Base-by-base conservation (phyloP, 129 eudicot genomes). In the Flaveria sonorensis region DNA sequence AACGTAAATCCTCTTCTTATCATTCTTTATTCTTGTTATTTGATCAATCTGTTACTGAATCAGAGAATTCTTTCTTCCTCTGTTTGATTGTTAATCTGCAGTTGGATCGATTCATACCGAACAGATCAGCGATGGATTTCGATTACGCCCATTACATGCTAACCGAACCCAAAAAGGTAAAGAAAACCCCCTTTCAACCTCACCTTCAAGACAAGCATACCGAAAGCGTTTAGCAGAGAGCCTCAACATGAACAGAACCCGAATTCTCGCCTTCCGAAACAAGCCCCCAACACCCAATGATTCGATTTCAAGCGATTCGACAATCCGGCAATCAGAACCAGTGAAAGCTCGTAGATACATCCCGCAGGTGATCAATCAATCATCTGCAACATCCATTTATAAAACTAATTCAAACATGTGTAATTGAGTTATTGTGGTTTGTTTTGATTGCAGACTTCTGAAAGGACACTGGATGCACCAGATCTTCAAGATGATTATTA, bases 21-120 rank as follows among this genome's bases (percentile, higher is more conserved):
- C 2, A 3, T 67, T 40, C 11, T 9, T 18, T 42, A 10, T 23
- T 15, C 3, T 36, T 1, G 2, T 32, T 39, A 20, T 40, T 67
- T 67, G 26, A 42, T 67, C 7, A 42, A 40, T 10, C 51, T 0
- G 16, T 52, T 32, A 26, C 32, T 32, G 50, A 32, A 53, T 32
- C 51, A 6, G 60, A 14, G 70, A 0, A 36, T 7, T 24, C 26
- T 11, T 21, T 21, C 39, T 32, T 32, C 39, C 0, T 4, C 32
- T 4, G 7, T 70, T 70, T 26, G 23, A 7, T 16, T 64, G 26
- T 3, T n/a, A 16, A 18, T 6, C 4, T 52, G 57, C 21, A 91
- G 97, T 81, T 91, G 92, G 93, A 91, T 78, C 88, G 93, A 71
- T 91, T 88, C 76, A 91, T 91, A 20, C 97, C 93, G 11, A 91